Percentiles rank a stretch among this genome's conserved stretches.
Conservation (phyloP, 176 grass and related monocot species). For the Poa annua region DNA sequence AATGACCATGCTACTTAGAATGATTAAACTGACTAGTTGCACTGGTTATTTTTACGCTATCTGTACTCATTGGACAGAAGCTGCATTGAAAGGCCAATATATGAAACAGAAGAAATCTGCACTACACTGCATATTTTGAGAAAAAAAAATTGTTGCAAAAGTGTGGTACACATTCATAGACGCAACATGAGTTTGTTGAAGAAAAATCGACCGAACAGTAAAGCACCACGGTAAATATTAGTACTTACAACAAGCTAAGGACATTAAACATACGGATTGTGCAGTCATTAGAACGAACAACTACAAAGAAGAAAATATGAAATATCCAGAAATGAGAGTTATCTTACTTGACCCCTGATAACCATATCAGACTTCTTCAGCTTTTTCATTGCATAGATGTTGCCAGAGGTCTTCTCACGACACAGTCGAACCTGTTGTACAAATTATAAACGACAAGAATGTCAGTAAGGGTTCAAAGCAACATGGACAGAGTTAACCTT, state of each 20-base stretch:
- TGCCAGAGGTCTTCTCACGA: constrained; percentile 81
- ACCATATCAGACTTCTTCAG: constrained; percentile 99
- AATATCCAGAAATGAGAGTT: constrained; percentile 37
- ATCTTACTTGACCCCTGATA: constrained; percentile 91
- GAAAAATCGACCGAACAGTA: too few relatives aligned
- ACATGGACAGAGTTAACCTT: constrained; percentile 15
- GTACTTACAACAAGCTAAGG: background rate
- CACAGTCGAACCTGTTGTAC: constrained; percentile 84
- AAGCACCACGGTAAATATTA: background rate
- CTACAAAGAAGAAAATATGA: constrained; percentile 20
- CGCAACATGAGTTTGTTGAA: too few relatives aligned
- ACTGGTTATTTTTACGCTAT: background rate
- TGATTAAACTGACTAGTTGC: background rate
- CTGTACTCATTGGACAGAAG: background rate
- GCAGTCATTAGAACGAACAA: background rate
- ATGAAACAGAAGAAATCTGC: constrained; percentile 12
- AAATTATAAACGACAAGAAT: constrained; percentile 29
- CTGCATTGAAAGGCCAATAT: constrained; percentile 5
- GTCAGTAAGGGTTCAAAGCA: constrained; percentile 22
- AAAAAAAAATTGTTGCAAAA: too few relatives aligned
- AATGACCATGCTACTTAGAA: background rate
- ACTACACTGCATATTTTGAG: constrained; percentile 13
- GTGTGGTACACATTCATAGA: too few relatives aligned
- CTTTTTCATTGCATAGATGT: constrained; percentile 99
- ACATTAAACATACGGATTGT: background rate